These are phyloP conservation scores for Collariella sp. DNA, from an alignment of 495 filamentous ascomycete genomes.

Conservation along the genomic window DNA sequence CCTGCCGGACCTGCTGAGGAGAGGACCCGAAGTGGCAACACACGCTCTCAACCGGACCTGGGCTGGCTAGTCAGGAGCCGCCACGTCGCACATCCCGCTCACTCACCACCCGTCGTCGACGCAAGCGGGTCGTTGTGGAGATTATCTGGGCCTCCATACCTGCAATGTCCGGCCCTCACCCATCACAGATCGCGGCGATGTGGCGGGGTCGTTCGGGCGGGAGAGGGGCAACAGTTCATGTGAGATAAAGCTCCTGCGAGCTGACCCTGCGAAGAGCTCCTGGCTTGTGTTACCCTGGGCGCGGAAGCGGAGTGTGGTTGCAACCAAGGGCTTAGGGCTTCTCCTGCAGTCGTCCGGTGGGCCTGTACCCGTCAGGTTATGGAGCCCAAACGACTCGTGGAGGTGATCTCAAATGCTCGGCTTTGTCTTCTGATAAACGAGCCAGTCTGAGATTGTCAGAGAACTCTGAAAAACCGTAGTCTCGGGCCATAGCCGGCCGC, in stretches of 20 bases:
- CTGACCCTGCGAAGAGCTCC: constrained; percentile 6
- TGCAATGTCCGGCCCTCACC: background rate
- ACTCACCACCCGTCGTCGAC: constrained; percentile 11
- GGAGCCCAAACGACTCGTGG: too few relatives aligned
- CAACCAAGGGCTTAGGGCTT: background rate
- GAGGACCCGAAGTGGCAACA: background rate
- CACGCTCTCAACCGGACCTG: background rate
- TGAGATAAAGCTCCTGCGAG: constrained; percentile 25
- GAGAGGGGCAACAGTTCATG: constrained; percentile 24
- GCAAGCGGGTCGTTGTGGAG: constrained; percentile 10
- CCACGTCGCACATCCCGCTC: constrained; percentile 24
- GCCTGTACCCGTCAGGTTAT: background rate
- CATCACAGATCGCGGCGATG: constrained; percentile 3
- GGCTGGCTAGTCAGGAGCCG: constrained; percentile 23
- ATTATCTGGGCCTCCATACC: constrained; percentile 3
- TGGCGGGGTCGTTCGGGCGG: constrained; percentile 4
- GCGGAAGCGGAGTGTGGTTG: constrained; percentile 14
- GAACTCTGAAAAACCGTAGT: too few relatives aligned
- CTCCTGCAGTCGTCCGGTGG: background rate
- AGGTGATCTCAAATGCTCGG: too few relatives aligned
- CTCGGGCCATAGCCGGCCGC: too few relatives aligned
- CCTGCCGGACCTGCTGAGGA: background rate
- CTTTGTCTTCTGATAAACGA: too few relatives aligned
- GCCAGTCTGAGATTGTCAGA: too few relatives aligned
- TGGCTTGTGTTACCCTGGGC: constrained; percentile 1